Evolutionary conservation across 2,329 filamentous ascomycete genomes (phyloP).

Genomic region (Stemphylium vesicarium): DNA sequence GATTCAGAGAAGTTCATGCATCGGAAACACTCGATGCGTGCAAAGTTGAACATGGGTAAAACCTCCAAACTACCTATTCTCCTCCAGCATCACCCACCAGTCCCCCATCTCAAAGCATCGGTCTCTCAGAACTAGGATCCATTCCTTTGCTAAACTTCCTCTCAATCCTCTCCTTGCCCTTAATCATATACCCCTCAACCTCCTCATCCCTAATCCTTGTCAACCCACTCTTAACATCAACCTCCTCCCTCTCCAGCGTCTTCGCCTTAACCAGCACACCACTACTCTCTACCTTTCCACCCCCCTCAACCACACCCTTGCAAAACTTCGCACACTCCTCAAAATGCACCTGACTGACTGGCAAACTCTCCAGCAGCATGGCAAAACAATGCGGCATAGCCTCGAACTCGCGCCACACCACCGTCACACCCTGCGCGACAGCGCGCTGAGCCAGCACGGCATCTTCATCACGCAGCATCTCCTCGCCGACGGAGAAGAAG

Average conservation of each 20-base stretch:
- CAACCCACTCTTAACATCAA: slow-evolving; percentile 35
- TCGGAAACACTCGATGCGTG: too few relatives aligned
- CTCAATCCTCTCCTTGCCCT: slow-evolving; percentile 32
- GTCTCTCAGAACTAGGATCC: slow-evolving; percentile 27
- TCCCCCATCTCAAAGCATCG: slow-evolving; percentile 24
- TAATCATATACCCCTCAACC: slow-evolving; percentile 37
- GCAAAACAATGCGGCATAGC: slow-evolving; percentile 78
- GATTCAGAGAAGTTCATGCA: too few relatives aligned
- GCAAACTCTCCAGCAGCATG: slow-evolving; percentile 50
- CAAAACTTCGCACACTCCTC: slow-evolving; percentile 47
- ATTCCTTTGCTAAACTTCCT: slow-evolving; percentile 23
- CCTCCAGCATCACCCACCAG: background rate
- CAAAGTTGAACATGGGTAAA: background rate
- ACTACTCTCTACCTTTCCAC: slow-evolving; percentile 24
- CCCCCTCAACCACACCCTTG: slow-evolving; percentile 34
- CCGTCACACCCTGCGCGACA: slow-evolving; percentile 62
- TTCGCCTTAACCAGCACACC: slow-evolving; percentile 41
- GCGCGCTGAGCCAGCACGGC: slow-evolving; percentile 65
- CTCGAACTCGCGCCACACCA: slow-evolving; percentile 76
- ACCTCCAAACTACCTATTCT: background rate
- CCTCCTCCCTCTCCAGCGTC: slow-evolving; percentile 29
- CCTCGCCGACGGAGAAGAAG: slow-evolving; percentile 73
- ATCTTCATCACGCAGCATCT: slow-evolving; percentile 73
- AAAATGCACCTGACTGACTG: slow-evolving; percentile 42
- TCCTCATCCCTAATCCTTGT: slow-evolving; percentile 41